Evolutionary conservation across 805 yeast species (phyloP).

Genomic region (Geotrichum ghanense): DNA sequence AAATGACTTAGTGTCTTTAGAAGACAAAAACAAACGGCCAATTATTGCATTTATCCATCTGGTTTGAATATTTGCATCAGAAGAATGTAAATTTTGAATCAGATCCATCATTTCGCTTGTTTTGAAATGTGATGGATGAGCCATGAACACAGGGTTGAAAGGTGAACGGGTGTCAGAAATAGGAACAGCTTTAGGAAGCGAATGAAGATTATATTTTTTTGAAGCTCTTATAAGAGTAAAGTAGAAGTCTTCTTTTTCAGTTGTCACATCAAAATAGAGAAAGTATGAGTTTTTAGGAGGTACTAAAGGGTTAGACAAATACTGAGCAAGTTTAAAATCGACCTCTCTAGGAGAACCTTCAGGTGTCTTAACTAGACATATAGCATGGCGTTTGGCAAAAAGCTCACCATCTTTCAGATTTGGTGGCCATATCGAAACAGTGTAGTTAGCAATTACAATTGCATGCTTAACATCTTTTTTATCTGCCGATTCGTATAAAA

Average conservation of each 20-base stretch:
- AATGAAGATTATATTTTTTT: conserved; percentile 27
- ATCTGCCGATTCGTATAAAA: conserved; percentile 64
- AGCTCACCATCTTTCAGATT: conserved; percentile 59
- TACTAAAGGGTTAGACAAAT: conserved; percentile 15
- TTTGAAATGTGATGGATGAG: conserved; percentile 60
- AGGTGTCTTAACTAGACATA: conserved; percentile 49
- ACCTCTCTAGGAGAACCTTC: conserved; percentile 20
- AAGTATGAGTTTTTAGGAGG: conserved; percentile 24
- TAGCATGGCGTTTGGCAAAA: conserved; percentile 69
- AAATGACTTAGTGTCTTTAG: conserved; percentile 60
- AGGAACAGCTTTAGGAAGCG: background rate
- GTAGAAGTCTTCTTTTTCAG: conserved; percentile 88
- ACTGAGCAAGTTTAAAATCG: conserved; percentile 16
- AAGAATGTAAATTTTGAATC: conserved; percentile 66
- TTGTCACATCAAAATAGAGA: conserved; percentile 42
- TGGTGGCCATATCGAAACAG: conserved; percentile 82
- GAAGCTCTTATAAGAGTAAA: conserved; percentile 74
- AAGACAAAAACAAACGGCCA: conserved; percentile 70
- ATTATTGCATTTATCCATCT: conserved; percentile 85
- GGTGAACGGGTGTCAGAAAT: conserved; percentile 9
- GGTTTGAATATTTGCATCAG: conserved; percentile 72
- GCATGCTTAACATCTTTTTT: conserved; percentile 63
- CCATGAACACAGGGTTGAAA: conserved; percentile 51
- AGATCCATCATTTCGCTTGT: conserved; percentile 63
- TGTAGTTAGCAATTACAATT: conserved; percentile 57